Evolutionary conservation across 169 alveolate genomes (phyloP), one percentile per base, ranked within the genome.

Genomic region (Miamiensis avidus): DNA sequence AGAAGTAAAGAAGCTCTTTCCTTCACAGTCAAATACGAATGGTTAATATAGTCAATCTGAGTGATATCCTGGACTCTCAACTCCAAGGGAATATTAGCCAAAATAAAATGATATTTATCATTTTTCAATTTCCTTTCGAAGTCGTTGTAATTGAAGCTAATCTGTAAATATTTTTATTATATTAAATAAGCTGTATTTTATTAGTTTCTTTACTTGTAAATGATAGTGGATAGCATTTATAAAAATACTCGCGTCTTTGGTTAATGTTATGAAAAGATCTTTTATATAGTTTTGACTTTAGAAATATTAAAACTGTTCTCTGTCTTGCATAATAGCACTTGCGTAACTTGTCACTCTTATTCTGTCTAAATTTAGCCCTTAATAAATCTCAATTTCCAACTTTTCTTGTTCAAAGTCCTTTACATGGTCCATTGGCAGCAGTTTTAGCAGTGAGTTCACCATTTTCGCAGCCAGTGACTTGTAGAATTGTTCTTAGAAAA

Each of bases 121-220:
- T 79, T 79, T 79, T 74, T 79, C 25, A 79, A 29, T 34, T 79
- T 79, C 64, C 64, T 79, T 79, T 79, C 84, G 15, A 79, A 20
- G 26, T 79, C 84, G 20, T 31, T 11, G 20, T 49, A 31, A 49
- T 75, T 29, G 11, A 79, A 4, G 0, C 29, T 29, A 0, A 79
- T 64, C 73, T 11, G 64, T n/a, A 49, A 49, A 64, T 79, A 29
- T 26, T 32, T 28, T 29, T 49, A 28, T 20, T 32, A 79, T 29
- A 30, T 49, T 31, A n/a, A 20, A n/a, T 65, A 15, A 29, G 6
- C 0, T 15, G 29, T 30, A 16, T 29, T 79, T 28, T 49, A 72
- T 4, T 34, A 78, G 34, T n/a, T 79, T 0, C 28, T 65, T 79
- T 79, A 27, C 34, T 34, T 34, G 29, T 79, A 72, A 65, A 29